A percentile compares a stretch with the other conserved stretches of the same genome.
phyloP scores from a whole-genome alignment of 2,329 filamentous ascomycete genomes.

The Arthrobotrys entomopaga region DNA sequence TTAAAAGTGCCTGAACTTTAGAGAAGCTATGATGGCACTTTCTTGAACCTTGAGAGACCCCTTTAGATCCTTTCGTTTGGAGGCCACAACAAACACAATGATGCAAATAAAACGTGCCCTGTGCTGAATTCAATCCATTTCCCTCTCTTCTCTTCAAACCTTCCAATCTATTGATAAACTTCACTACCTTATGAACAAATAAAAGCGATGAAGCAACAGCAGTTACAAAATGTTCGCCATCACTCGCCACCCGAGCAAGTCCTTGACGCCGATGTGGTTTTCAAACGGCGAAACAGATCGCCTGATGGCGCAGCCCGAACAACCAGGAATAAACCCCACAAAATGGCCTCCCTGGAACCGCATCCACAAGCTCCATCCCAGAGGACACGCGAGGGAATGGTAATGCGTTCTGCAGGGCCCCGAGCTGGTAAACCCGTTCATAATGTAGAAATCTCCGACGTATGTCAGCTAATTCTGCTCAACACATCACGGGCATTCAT shows the following conservation, averaged over 20 bases:
- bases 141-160: too few species aligned
- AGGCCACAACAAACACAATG: too few species aligned
- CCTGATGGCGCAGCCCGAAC: slow-evolving; percentile 18
- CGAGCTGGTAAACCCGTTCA: slow-evolving; percentile 10
- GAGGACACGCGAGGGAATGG: slow-evolving; percentile 8
- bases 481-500: slow-evolving; percentile 9
- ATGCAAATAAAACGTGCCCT: too few species aligned
- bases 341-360: not conserved
- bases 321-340: slow-evolving; percentile 17
- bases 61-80: too few species aligned
- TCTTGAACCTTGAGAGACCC: too few species aligned
- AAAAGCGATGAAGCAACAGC: slow-evolving; percentile 9
- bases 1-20: too few species aligned
- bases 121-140: too few species aligned
- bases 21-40: too few species aligned
- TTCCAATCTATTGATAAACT: too few species aligned
- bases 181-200: too few species aligned
- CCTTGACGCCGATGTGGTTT: not conserved
- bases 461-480: not conserved
- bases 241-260: not conserved
- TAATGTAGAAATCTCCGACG: not conserved
- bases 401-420: slow-evolving; percentile 19
- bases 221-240: not conserved
- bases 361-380: not conserved
- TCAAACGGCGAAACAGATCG: slow-evolving; percentile 11